phyloP scores from a whole-genome alignment of 305 asterid species.

The Ajuga reptans region DNA sequence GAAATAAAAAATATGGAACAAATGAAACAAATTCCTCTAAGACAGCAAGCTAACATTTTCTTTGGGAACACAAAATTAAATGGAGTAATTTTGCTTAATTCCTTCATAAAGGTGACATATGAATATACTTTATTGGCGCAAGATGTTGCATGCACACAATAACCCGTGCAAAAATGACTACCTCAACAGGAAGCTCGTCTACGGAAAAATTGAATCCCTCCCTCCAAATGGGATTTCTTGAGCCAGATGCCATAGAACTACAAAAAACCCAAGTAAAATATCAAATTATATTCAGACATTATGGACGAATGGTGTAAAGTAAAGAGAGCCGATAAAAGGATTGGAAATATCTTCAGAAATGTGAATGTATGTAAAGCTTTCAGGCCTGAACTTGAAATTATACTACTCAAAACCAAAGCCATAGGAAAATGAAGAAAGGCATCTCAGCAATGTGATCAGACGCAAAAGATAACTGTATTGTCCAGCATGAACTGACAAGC shows the following conservation, averaged over 20 bases:
- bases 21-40: conserved; percentile 2
- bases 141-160: conserved; percentile 5
- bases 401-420: background rate
- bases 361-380: background rate
- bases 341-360: background rate
- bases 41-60: background rate
- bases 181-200: conserved; percentile 88
- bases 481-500: background rate
- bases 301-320: conserved; percentile 3
- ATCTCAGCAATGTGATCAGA: background rate
- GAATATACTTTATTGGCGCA: background rate
- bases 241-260: conserved; percentile 96
- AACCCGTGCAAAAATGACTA: conserved; percentile 23
- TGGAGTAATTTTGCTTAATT: background rate
- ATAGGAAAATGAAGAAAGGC: background rate
- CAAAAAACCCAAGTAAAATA: conserved; percentile 23
- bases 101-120: background rate
- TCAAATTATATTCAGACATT: conserved; percentile 3
- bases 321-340: background rate
- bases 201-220: conserved; percentile 90
- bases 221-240: conserved; percentile 97
- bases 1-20: background rate
- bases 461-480: background rate
- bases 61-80: background rate
- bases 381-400: background rate